Evolutionary conservation across 495 filamentous ascomycete species (phyloP).

Genomic region (Aspergillus diversus): DNA sequence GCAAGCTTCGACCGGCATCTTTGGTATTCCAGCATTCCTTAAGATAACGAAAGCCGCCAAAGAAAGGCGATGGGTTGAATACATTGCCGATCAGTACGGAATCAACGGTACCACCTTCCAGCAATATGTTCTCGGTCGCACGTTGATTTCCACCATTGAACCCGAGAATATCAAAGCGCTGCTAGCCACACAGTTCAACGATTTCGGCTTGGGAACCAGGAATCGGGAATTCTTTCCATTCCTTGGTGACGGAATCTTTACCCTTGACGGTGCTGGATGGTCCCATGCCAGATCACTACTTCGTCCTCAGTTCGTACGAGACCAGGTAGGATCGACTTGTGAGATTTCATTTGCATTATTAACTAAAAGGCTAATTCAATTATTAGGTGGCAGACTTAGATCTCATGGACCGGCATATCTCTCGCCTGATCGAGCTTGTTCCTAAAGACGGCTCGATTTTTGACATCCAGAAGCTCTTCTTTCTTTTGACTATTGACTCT

Average conservation of each 20-base stretch:
- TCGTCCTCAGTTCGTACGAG: conserved; percentile 55
- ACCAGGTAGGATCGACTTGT: conserved; percentile 39
- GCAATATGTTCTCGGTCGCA: conserved; percentile 30
- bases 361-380: neutral
- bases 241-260: conserved; percentile 69
- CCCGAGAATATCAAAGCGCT: conserved; percentile 88
- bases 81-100: conserved; percentile 33
- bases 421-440: conserved; percentile 53
- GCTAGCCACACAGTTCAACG: conserved; percentile 78
- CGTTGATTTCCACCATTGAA: conserved; percentile 62
- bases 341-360: neutral
- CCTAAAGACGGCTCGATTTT: conserved; percentile 53
- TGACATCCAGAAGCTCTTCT: conserved; percentile 64
- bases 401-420: conserved; percentile 60
- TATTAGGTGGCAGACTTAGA: conserved; percentile 45
- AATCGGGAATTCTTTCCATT: conserved; percentile 50
- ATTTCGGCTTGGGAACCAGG: conserved; percentile 57
- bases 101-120: conserved; percentile 43
- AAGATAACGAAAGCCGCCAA: conserved; percentile 33
- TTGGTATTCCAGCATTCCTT: conserved; percentile 40
- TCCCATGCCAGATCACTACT: conserved; percentile 57
- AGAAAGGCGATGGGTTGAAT: conserved; percentile 40
- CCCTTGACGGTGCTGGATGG: conserved; percentile 70
- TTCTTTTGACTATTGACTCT: conserved; percentile 65
- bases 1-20: conserved; percentile 23